Base-by-base conservation (phyloP, 805 yeast species). In the Monosporozyma aerobia region DNA sequence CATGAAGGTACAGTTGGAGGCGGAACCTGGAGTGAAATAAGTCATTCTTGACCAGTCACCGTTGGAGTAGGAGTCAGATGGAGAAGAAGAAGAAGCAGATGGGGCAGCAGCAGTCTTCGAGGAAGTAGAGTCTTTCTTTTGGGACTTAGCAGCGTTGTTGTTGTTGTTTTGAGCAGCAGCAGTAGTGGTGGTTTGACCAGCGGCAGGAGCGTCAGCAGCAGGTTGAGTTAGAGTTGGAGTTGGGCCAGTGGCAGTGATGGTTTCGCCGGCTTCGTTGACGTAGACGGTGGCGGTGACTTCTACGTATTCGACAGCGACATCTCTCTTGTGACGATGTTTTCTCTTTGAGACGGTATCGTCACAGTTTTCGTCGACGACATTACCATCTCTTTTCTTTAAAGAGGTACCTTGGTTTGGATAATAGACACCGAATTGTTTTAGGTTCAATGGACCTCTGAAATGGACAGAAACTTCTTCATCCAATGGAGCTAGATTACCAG, bases 351-450 rank as follows among this genome's bases (percentile, higher is more conserved):
- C 56, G 14, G 43, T 16, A 45, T 54, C 54, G 8, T 33, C 48
- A 44, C 55, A 54, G 5, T 43, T 49, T 52, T 58, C 61, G 5
- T 75, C 80, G 54, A 71, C 77, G 27, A 67, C 73, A 9, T 55
- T 67, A 16, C 14, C 27, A 40, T 40, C 44, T 41, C 68, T 76
- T 56, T 72, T 76, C 68, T 77, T 77, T 63, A 73, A 76, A 50
- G 69, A 55, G 43, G 75, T 62, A 44, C 74, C 61, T n/a, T 76
- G 59, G 27, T 79, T 65, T 57, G 88, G 90, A 64, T 83, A 82
- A 77, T 90, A 94, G 52, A 88, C 97, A 70, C 90, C 97, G 66
- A 94, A 89, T 59, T 78, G 76, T 54, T 70, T 67, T 61, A 85
- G 72, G 14, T 76, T 70, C 54, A 85, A 64, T 9, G 94, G 94